phyloP scores from a whole-genome alignment of 2,329 filamentous ascomycete genomes.

The Penicillium sp. region DNA sequence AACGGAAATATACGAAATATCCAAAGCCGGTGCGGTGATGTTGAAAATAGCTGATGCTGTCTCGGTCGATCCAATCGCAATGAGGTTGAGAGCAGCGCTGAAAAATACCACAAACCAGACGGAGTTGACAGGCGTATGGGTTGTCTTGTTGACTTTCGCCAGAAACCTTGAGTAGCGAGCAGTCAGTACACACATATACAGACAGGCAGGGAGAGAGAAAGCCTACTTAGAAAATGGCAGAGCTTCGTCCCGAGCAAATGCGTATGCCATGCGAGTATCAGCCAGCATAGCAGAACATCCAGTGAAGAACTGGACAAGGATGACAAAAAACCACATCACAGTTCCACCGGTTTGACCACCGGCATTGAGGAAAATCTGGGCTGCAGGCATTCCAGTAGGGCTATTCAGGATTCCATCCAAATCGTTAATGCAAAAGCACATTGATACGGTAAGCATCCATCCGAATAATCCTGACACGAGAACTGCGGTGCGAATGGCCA shows the following conservation, averaged over 20 bases:
- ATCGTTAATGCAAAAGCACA: constrained; percentile 61
- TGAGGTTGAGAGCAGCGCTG: constrained; percentile 50
- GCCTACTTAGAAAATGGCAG: constrained; percentile 56
- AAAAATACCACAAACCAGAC: constrained; percentile 62
- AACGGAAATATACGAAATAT: constrained; percentile 56
- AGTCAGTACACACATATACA: background rate
- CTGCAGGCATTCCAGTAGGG: constrained; percentile 59
- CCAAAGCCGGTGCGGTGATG: constrained; percentile 51
- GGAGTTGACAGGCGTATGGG: constrained; percentile 58
- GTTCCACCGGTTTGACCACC: constrained; percentile 55
- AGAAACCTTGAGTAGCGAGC: constrained; percentile 39
- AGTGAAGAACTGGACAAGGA: constrained; percentile 63
- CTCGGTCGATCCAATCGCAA: constrained; percentile 42
- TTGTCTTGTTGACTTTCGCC: constrained; percentile 50
- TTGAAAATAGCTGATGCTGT: constrained; percentile 50
- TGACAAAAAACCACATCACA: constrained; percentile 59
- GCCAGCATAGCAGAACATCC: constrained; percentile 62
- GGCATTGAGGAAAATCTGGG: constrained; percentile 58
- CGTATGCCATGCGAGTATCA: constrained; percentile 60
- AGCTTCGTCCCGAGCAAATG: constrained; percentile 57
- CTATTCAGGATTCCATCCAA: constrained; percentile 53
- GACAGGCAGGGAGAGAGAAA: constrained; percentile 11
- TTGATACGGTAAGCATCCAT: constrained; percentile 60
- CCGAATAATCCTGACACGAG: constrained; percentile 57
- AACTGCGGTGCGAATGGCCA: constrained; percentile 58